Evolutionary conservation across 805 yeast species (phyloP), one percentile per base, ranked within the genome.

Genomic region (Candida anglica): DNA sequence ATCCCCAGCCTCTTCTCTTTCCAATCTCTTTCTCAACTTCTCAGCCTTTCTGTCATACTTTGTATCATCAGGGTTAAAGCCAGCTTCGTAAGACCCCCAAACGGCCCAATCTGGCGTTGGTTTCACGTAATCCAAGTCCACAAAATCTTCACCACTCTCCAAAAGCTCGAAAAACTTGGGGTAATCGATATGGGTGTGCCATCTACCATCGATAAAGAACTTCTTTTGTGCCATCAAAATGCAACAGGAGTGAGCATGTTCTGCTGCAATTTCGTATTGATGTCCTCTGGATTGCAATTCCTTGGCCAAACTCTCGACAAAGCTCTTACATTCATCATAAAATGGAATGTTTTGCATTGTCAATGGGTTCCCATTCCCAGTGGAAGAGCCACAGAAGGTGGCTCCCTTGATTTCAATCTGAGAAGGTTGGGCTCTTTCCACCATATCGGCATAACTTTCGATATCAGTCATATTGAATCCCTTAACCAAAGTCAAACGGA

Each of bases 261-360:
- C 96, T 0, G 96, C 95, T 8, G 96, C 96, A 38, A 88, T 67
- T 30, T 79, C 95, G 51, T 89, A 88, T 18, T 69, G 71, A 19
- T 82, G 66, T 1, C 88, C 88, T 46, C 94, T 73, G 9, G 66
- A 57, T 34, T 75, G 66, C 38, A 88, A 69, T 46, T 81, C 87
- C 9, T 63, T 62, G 28, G 76, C 74, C 42, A 88, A 72, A 7
- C 65, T 69, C 30, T 67, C 69, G 4, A 87, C 96, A 56, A 88
- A 88, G 6, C 57, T 63, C 46, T 77, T 79, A 52, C 95, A 91
- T 56, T 88, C 97, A 42, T 86, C 95, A 53, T 88, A 88, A 52
- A 85, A 88, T 28, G 97, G 97, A 37, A 89, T 93, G 52, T 88
- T 88, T 54, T 88, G 91, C 97, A 88, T 88, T 2, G 96, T 87